Percentiles rank a stretch among this genome's conserved stretches.
These are phyloP conservation scores for Colletotrichum scovillei DNA, from an alignment of 2,329 filamentous ascomycete genomes.

Conservation along the genomic window DNA sequence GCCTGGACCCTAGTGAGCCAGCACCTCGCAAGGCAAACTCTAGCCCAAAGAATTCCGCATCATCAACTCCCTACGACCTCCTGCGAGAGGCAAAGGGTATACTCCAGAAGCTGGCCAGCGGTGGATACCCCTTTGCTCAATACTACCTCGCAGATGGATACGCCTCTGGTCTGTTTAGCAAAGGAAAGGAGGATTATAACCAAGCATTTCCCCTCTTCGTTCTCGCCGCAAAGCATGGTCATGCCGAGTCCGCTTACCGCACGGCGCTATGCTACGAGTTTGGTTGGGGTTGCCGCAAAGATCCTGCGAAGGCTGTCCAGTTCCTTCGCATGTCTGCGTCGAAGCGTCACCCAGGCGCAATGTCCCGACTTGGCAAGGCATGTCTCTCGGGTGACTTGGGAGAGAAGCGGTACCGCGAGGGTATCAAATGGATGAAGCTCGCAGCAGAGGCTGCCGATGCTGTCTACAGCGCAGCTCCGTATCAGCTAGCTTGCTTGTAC, in stretches of 20 bases:
- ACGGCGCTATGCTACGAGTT: constrained; percentile 97
- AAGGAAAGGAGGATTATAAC: constrained; percentile 91
- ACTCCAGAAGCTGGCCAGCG: constrained; percentile 85
- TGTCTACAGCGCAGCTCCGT: constrained; percentile 94
- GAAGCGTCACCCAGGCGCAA: constrained; percentile 94
- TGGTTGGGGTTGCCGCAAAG: constrained; percentile 93
- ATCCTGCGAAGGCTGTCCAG: constrained; percentile 91
- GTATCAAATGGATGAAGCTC: constrained; percentile 95
- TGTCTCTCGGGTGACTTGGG: constrained; percentile 92
- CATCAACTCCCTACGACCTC: constrained; percentile 71
- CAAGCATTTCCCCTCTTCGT: constrained; percentile 93
- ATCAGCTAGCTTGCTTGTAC: constrained; percentile 88
- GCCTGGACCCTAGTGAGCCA: constrained; percentile 63
- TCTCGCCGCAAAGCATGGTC: constrained; percentile 94
- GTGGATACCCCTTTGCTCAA: constrained; percentile 94
- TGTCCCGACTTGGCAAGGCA: constrained; percentile 90
- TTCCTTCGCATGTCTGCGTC: constrained; percentile 91
- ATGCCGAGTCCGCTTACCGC: constrained; percentile 95
- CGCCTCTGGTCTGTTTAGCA: constrained; percentile 93
- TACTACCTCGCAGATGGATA: constrained; percentile 97
- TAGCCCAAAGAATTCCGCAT: constrained; percentile 58
- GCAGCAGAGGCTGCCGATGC: constrained; percentile 88
- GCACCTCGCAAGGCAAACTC: constrained; percentile 58
- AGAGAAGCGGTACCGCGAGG: constrained; percentile 87
- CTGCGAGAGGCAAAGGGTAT: constrained; percentile 90